phyloP scores from a whole-genome alignment of 441 rosid species.

The Adansonia gregorii region DNA sequence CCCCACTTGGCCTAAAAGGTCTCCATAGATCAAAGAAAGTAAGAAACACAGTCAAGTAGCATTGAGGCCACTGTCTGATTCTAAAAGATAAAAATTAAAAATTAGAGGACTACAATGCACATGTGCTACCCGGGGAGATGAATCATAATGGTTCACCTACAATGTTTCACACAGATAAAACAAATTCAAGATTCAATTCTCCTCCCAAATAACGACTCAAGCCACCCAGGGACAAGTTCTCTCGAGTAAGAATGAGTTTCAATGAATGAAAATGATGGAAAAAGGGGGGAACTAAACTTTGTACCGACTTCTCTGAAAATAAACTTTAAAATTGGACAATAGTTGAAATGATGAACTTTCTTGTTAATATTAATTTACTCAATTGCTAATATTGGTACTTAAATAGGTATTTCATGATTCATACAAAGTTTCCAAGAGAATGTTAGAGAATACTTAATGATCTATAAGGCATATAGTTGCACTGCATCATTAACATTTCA shows the following conservation, averaged over 20 bases:
- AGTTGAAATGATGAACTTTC: background rate
- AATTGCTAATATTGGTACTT: background rate
- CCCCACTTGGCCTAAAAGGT: slow-evolving; percentile 21
- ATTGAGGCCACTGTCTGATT: slow-evolving; percentile 39
- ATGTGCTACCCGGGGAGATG: slow-evolving; percentile 26
- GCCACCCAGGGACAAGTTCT: background rate
- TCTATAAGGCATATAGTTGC: background rate
- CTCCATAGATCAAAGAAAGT: background rate
- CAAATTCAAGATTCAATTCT: background rate
- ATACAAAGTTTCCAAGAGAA: background rate
- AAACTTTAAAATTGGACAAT: background rate
- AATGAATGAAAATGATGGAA: background rate
- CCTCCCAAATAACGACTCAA: background rate
- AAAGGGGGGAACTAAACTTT: background rate
- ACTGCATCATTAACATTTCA: slow-evolving; percentile 5
- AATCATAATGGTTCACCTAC: slow-evolving; percentile 43
- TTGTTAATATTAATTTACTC: background rate
- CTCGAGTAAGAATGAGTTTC: slow-evolving; percentile 6
- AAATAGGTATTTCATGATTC: background rate
- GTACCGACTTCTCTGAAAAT: background rate
- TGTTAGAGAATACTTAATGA: background rate
- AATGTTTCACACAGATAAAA: slow-evolving; percentile 26
- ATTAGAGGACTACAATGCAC: slow-evolving; percentile 34
- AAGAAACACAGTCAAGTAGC: slow-evolving; percentile 22
- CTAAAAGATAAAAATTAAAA: slow-evolving; percentile 27